phyloP scores from a whole-genome alignment of 257 asterid species.

The Nicotiana noctiflora region DNA sequence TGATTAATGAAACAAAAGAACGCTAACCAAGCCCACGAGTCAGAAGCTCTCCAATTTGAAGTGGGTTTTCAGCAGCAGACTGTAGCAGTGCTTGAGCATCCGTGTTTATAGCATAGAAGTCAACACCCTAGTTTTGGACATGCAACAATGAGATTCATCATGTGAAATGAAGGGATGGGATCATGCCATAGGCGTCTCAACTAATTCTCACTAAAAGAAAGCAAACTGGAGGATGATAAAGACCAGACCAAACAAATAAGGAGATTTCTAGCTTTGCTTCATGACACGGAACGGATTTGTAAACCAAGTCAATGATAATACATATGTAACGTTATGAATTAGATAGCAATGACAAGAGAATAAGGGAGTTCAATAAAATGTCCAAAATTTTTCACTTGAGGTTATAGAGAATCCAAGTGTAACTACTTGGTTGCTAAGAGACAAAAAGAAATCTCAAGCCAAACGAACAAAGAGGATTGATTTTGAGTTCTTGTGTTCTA shows the following conservation, averaged over 20 bases:
- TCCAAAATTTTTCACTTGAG: background rate
- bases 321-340: background rate
- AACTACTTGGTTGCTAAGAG: background rate
- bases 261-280: background rate
- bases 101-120: constrained; percentile 89
- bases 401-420: background rate
- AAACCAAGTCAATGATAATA: background rate
- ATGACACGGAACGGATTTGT: background rate
- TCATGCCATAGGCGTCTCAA: background rate
- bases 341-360: background rate
- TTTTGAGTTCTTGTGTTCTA: background rate
- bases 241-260: background rate
- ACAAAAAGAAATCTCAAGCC: background rate
- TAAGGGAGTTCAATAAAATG: background rate
- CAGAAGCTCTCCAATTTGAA: constrained; percentile 97
- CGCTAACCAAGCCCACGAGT: constrained; percentile 94
- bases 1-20: constrained; percentile 20
- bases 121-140: constrained; percentile 68
- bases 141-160: constrained; percentile 5
- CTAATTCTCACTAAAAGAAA: background rate
- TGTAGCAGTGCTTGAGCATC: constrained; percentile 91
- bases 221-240: background rate
- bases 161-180: constrained; percentile 11
- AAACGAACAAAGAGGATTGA: background rate
- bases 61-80: constrained; percentile 82